Percentiles rank a stretch among this genome's conserved stretches.
Evolutionary conservation across 306 rosid genomes (phyloP).

Genomic region (Trichosanthes cucumerina): DNA sequence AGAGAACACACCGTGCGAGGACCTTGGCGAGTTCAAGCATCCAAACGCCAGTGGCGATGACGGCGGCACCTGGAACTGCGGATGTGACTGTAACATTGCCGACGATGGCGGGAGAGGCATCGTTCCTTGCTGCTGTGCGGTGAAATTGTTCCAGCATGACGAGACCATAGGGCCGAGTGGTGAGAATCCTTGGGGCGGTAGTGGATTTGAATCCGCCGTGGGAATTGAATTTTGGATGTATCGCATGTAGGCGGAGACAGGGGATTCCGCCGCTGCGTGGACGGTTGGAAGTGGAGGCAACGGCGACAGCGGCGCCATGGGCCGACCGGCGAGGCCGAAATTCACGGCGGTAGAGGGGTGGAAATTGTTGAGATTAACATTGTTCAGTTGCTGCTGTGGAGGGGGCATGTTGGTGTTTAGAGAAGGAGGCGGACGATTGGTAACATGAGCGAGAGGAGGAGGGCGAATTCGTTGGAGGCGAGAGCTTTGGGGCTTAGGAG

Average conservation of each 20-base stretch:
- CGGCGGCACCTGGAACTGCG: constrained; percentile 36
- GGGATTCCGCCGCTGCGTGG: constrained; percentile 86
- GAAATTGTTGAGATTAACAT: constrained; percentile 13
- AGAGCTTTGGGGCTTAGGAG: constrained; percentile 63
- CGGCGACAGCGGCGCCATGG: constrained; percentile 63
- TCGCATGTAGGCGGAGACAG: constrained; percentile 80
- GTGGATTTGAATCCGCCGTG: constrained; percentile 27
- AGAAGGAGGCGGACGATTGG: constrained; percentile 44
- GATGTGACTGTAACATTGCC: constrained; percentile 15
- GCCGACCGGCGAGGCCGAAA: constrained; percentile 37
- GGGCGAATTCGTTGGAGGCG: constrained; percentile 95
- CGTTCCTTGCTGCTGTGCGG: constrained; percentile 20
- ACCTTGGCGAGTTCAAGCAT: constrained; percentile 67
- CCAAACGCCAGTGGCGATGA: constrained; percentile 69
- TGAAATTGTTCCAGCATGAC: constrained; percentile 48
- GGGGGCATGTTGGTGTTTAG: constrained; percentile 29
- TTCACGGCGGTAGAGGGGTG: constrained; percentile 11
- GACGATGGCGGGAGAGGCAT: constrained; percentile 11
- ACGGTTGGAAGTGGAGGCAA: constrained; percentile 83
- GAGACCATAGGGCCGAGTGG: constrained; percentile 45
- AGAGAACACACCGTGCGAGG: constrained; percentile 44
- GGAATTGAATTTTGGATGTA: constrained; percentile 43
- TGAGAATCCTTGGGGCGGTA: constrained; percentile 60
- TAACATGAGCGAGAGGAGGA: constrained; percentile 71
- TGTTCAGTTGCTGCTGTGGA: constrained; percentile 6